A percentile compares a stretch with the other conserved stretches of the same genome.
Evolutionary conservation across 108 stramenopile genomes (phyloP).

Genomic region (Skeletonema potamos): DNA sequence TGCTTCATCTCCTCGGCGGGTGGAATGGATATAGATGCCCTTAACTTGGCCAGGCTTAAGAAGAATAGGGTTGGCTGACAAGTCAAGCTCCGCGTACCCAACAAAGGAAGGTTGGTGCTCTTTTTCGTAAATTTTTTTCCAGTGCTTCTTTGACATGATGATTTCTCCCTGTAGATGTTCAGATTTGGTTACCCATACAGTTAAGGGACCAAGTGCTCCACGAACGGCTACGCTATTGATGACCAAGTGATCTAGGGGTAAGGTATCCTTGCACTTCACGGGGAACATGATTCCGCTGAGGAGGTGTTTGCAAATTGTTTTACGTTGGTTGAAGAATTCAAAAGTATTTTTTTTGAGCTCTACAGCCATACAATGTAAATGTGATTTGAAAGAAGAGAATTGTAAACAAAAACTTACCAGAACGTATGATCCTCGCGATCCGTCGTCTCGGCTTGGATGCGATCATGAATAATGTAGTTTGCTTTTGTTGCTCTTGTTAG

Average conservation of each 20-base stretch:
- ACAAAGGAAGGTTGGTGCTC: slow-evolving; percentile 53
- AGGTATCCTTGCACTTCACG: slow-evolving; percentile 70
- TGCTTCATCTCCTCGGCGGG: slow-evolving; percentile 69
- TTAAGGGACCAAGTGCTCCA: slow-evolving; percentile 71
- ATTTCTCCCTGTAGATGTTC: slow-evolving; percentile 46
- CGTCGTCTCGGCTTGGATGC: slow-evolving; percentile 69
- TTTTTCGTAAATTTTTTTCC: slow-evolving; percentile 81
- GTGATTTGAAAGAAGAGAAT: background rate
- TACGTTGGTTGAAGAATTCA: background rate
- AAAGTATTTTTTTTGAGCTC: no score
- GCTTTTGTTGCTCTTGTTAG: slow-evolving; percentile 76
- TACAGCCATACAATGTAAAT: no score
- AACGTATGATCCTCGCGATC: slow-evolving; percentile 92
- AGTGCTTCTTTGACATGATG: slow-evolving; percentile 41
- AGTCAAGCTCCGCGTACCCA: slow-evolving; percentile 59
- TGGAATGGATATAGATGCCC: slow-evolving; percentile 82
- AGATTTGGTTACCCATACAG: slow-evolving; percentile 79
- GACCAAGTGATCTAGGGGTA: slow-evolving; percentile 75
- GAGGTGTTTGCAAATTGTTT: background rate
- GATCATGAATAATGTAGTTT: slow-evolving; percentile 78
- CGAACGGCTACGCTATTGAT: slow-evolving; percentile 71
- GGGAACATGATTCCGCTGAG: slow-evolving; percentile 86
- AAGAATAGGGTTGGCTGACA: slow-evolving; percentile 62
- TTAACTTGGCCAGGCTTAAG: slow-evolving; percentile 70
- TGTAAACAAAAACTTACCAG: slow-evolving; percentile 49